Evolutionary conservation across 306 rosid genomes (phyloP), one percentile per base, ranked within the genome.

Genomic region (Castanea sativa): DNA sequence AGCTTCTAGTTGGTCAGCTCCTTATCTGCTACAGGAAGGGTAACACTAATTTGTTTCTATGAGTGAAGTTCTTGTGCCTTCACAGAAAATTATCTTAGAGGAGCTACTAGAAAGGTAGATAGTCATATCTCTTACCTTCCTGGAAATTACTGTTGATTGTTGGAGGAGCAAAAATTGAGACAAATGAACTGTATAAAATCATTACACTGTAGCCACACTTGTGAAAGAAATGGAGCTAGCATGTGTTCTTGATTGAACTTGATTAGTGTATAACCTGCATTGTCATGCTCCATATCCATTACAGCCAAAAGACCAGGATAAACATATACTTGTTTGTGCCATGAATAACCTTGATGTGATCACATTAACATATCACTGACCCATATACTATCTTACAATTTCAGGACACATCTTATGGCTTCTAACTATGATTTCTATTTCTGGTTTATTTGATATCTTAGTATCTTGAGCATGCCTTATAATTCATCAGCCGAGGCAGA

Each of bases 21-120:
- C 4, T 45, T 1, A 12, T 45, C 53, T 45, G 16, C 15, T 12
- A 11, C 4, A 45, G 16, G 53, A 45, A 45, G 16, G 53, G 16
- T 45, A 45, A 45, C 16, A 2, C 16, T 45, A 10, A 10, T 45
- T 45, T 45, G 53, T 45, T 45, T 45, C 53, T 45, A 12, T 45
- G 53, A 45, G 4, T 45, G 53, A 45, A 2, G 53, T 45, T 45
- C 4, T 9, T 45, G 53, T 23, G 38, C 96, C 97, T 68, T 90
- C 92, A 6, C 97, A 95, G 77, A 94, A 97, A 83, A 87, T 90
- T 76, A 81, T 94, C 73, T 79, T 94, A 73, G 95, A 94, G 88
- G 99, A 92, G 81, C 82, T 94, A 58, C 93, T 91, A 83, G 88
- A 91, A 74, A 88, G 97, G 99, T 94, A 68, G 35, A 25, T 55